These are phyloP conservation scores for Auricularia sp. DNA, from an alignment of 768 basidiomycete species.

Conservation along the genomic window DNA sequence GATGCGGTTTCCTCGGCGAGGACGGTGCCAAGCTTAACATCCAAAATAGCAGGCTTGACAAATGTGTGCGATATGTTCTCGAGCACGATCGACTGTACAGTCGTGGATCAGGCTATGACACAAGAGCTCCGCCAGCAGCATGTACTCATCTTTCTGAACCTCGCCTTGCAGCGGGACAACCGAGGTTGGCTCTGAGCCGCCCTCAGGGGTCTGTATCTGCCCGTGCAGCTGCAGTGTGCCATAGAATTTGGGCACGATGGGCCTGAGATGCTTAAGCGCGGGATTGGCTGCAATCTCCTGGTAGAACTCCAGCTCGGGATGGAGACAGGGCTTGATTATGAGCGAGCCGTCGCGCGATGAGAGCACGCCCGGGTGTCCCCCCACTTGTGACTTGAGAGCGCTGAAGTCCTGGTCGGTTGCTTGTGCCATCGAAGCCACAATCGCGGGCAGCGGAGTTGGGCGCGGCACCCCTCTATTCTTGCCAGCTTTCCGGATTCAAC, in stretches of 20 bases:
- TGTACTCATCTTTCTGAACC: conserved; percentile 39
- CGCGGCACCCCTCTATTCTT: too few relatives aligned
- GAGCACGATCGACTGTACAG: conserved; percentile 61
- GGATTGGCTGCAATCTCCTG: conserved; percentile 35
- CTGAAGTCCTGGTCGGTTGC: not conserved
- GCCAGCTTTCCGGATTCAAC: too few relatives aligned
- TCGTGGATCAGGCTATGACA: not conserved
- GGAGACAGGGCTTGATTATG: conserved; percentile 69
- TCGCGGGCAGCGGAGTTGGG: too few relatives aligned
- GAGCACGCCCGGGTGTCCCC: conserved; percentile 70
- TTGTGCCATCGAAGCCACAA: too few relatives aligned
- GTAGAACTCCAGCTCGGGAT: conserved; percentile 65
- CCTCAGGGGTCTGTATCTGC: conserved; percentile 29
- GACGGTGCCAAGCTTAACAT: conserved; percentile 86
- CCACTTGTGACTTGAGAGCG: conserved; percentile 47
- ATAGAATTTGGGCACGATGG: conserved; percentile 64
- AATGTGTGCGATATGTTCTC: conserved; percentile 75
- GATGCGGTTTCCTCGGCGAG: conserved; percentile 61
- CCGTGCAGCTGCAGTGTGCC: conserved; percentile 72
- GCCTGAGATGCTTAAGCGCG: conserved; percentile 16
- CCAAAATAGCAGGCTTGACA: conserved; percentile 74
- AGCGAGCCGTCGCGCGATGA: conserved; percentile 63
- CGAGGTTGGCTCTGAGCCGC: conserved; percentile 16
- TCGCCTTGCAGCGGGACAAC: conserved; percentile 14
- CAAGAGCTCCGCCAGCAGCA: not conserved